Evolutionary conservation across 768 basidiomycete genomes (phyloP).

Genomic region (Hericium erinaceus): DNA sequence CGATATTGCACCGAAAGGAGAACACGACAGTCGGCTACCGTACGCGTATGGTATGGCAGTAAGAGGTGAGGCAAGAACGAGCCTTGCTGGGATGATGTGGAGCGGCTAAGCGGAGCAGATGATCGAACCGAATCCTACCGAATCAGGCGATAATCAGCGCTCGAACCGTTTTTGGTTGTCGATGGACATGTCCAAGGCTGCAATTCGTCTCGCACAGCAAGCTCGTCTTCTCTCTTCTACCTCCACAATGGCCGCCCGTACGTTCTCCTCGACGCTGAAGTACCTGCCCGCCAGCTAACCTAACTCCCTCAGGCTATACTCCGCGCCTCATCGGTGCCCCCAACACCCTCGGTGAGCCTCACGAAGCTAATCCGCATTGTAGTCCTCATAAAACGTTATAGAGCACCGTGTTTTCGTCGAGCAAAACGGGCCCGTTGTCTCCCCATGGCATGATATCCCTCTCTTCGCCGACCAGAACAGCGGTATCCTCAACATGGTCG

Average conservation of each 20-base stretch:
- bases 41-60: no score
- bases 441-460: conserved; percentile 93
- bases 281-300: no score
- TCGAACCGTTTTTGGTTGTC: background rate
- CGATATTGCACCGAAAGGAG: background rate
- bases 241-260: conserved; percentile 47
- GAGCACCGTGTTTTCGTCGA: conserved; percentile 96
- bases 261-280: conserved; percentile 13
- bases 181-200: conserved; percentile 7
- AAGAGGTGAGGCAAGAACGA: no score
- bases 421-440: conserved; percentile 75
- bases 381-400: conserved; percentile 25
- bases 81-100: background rate
- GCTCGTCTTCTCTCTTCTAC: conserved; percentile 45
- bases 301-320: conserved; percentile 43
- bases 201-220: conserved; percentile 51
- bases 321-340: conserved; percentile 77
- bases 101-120: background rate
- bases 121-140: background rate
- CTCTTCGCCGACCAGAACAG: conserved; percentile 94
- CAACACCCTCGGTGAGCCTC: conserved; percentile 79
- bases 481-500: conserved; percentile 97
- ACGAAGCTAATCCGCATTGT: conserved; percentile 16
- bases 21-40: background rate
- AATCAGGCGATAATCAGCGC: conserved; percentile 3